Base-by-base conservation (phyloP, 75 land plant genomes). In the Larix kaempferi region DNA sequence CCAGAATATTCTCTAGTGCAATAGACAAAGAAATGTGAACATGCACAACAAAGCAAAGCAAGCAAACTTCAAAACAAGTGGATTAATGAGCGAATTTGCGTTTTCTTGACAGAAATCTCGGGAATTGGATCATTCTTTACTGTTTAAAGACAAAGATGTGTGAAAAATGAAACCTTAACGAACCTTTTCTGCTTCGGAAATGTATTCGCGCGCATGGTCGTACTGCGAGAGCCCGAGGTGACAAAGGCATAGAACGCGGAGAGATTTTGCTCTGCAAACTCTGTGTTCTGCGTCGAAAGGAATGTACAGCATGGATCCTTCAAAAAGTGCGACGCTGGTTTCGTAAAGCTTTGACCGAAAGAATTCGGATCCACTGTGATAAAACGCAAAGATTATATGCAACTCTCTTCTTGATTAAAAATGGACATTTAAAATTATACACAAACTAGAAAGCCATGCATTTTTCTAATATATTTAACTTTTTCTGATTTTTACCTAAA, bases 121-220 rank as follows among this genome's bases (percentile, higher is more conserved):
- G 33, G 33, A 29, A 29, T 29, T 29, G 33, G 33, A 29, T 29
- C 33, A 29, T 29, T 29, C 33, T 1, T 29, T 29, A 29, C 33
- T 0, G 33, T 29, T 29, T 29, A 29, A 29, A 29, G 33, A 29
- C 33, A 29, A 29, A 29, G 33, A 29, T 29, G 33, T 29, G 33
- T 29, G 33, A 29, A 29, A 29, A 29, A 29, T 0, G 33, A 29
- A 29, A 29, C 1, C 33, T 29, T 29, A 29, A 33, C 52, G 67
- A 83, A 94, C 99, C 97, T 96, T 96, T 75, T 96, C 91, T 25
- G 98, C 99, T 84, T 87, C 91, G 56, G 83, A 75, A 59, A 92
- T 82, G 82, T 90, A 95, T 56, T 96, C 99, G 37, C 84, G 77
- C 67, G 99, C 99, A 56, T 88, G 90, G 78, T 96, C 99, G 35